Evolutionary conservation across 1,284 basidiomycete species (phyloP).

Genomic region (Cutaneotrichosporon arboriforme): DNA sequence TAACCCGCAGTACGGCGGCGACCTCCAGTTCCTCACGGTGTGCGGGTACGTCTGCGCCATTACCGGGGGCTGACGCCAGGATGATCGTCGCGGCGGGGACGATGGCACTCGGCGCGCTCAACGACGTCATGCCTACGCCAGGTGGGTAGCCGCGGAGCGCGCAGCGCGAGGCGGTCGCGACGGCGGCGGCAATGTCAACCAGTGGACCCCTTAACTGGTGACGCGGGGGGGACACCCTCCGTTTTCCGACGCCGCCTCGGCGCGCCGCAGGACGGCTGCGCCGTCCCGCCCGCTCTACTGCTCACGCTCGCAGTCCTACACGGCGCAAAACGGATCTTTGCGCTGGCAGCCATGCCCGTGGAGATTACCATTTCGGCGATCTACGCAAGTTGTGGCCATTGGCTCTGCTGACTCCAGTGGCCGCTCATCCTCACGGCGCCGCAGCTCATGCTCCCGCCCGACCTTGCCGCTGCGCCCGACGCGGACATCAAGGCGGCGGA

Average conservation of each 20-base stretch:
- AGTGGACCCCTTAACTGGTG: too few species aligned
- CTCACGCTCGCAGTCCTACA: conserved; percentile 47
- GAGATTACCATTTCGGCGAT: conserved; percentile 63
- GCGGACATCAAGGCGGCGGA: conserved; percentile 29
- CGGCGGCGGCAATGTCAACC: too few species aligned
- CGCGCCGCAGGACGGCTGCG: too few species aligned
- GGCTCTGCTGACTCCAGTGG: conserved; percentile 28
- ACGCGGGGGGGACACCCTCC: too few species aligned
- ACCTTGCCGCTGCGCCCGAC: conserved; percentile 20
- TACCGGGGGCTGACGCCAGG: conserved; percentile 29
- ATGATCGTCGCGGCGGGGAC: conserved; percentile 55
- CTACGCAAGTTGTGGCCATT: conserved; percentile 50
- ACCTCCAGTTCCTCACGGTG: conserved; percentile 62
- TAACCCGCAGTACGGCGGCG: conserved; percentile 53
- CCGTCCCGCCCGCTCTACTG: too few species aligned
- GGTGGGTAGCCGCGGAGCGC: conserved; percentile 44
- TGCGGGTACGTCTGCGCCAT: background rate
- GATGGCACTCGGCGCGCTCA: conserved; percentile 53
- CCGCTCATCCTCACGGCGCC: conserved; percentile 32
- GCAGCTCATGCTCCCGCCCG: conserved; percentile 37
- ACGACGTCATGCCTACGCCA: conserved; percentile 54
- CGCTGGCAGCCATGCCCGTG: conserved; percentile 61
- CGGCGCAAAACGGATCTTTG: conserved; percentile 54
- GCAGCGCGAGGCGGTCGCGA: too few species aligned
- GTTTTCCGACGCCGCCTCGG: too few species aligned